Evolutionary conservation across 1,139 yeast species (phyloP).

Genomic region (Yarrowia galli): DNA sequence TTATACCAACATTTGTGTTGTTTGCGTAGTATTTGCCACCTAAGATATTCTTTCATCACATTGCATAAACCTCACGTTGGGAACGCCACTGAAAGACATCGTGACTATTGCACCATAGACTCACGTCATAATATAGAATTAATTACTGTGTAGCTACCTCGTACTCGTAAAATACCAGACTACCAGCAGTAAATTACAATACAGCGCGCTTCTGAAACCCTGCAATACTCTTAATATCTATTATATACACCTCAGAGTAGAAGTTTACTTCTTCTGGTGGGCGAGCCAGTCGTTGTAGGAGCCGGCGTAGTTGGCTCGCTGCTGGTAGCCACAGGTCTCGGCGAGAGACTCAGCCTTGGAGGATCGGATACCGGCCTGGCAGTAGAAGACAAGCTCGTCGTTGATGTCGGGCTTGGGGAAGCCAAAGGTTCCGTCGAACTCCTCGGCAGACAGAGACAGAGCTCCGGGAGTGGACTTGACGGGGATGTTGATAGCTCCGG

Average conservation of each 20-base stretch:
- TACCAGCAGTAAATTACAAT: too few relatives aligned
- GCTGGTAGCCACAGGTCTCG: constrained; percentile 82
- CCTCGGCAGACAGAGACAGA: constrained; percentile 75
- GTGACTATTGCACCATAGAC: background rate
- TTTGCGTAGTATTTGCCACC: background rate
- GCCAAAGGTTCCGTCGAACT: constrained; percentile 81
- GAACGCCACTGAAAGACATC: constrained; percentile 12
- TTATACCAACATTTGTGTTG: background rate
- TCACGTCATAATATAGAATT: background rate
- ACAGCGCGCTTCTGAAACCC: too few relatives aligned
- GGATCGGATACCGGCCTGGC: constrained; percentile 92
- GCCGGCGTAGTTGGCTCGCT: constrained; percentile 66
- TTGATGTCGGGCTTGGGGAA: constrained; percentile 77
- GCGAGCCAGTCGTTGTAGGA: constrained; percentile 81
- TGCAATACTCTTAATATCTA: constrained; percentile 7
- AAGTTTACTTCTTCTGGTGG: constrained; percentile 34
- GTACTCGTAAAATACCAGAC: too few relatives aligned
- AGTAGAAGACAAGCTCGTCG: constrained; percentile 84
- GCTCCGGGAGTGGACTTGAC: constrained; percentile 96
- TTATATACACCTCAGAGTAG: constrained; percentile 30
- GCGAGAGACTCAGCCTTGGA: constrained; percentile 93
- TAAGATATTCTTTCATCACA: too few relatives aligned
- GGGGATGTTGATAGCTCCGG: constrained; percentile 86
- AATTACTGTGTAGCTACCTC: too few relatives aligned
- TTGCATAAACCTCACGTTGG: too few relatives aligned